Evolutionary conservation across 352 stramenopile genomes (phyloP).

Genomic region (Globisporangium emineosum): DNA sequence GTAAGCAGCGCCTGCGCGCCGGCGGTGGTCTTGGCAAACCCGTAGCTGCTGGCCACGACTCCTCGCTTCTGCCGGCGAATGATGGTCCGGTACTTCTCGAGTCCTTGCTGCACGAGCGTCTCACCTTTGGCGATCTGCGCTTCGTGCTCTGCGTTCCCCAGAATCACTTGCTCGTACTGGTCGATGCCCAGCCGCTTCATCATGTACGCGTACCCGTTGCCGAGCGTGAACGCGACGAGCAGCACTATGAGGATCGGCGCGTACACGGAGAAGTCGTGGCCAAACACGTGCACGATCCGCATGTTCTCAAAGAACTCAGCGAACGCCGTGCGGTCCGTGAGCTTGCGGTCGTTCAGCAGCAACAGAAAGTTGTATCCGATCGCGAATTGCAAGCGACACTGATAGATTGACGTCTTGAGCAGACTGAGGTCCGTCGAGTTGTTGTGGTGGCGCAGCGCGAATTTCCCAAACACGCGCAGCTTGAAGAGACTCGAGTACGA

Average conservation of each 20-base stretch:
- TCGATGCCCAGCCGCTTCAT: constrained; percentile 58
- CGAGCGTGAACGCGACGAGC: constrained; percentile 42
- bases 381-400: constrained; percentile 69
- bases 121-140: constrained; percentile 45
- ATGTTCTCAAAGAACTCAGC: constrained; percentile 52
- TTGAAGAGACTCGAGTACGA: constrained; percentile 60
- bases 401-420: constrained; percentile 57
- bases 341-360: constrained; percentile 34
- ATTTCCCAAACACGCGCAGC: constrained; percentile 49
- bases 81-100: constrained; percentile 36
- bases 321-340: constrained; percentile 52
- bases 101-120: constrained; percentile 41
- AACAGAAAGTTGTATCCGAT: constrained; percentile 68
- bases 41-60: constrained; percentile 25
- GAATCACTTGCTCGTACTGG: constrained; percentile 63
- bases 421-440: constrained; percentile 62
- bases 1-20: constrained; percentile 15
- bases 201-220: constrained; percentile 49
- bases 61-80: constrained; percentile 32
- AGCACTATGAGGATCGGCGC: constrained; percentile 53
- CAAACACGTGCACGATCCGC: constrained; percentile 43
- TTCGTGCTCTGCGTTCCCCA: constrained; percentile 31
- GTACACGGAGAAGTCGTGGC: constrained; percentile 52
- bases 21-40: constrained; percentile 18
- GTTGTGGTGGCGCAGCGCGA: constrained; percentile 41